These are phyloP conservation scores for Nyctanthes arbortristis DNA, from an alignment of 257 asterid species.

Conservation along the genomic window DNA sequence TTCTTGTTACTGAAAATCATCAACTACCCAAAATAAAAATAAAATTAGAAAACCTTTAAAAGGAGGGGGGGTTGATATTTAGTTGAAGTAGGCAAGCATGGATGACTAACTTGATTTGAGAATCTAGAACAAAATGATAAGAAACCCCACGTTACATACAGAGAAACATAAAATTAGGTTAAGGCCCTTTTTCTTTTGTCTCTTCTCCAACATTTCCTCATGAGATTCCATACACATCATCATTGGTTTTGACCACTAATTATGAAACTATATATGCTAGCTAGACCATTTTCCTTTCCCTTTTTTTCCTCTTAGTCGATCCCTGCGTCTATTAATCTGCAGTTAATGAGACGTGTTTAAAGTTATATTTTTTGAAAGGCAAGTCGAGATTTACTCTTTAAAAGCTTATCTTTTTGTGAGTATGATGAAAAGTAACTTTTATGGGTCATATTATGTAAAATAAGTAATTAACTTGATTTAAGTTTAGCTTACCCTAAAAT, in stretches of 20 bases:
- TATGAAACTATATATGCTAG: too few species aligned
- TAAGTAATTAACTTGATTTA: too few species aligned
- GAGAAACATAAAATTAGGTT: neutral
- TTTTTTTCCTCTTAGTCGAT: too few species aligned
- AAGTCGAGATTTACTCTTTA: neutral
- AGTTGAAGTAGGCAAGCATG: too few species aligned
- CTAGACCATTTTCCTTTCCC: too few species aligned
- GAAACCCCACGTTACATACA: neutral
- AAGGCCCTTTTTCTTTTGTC: conserved; percentile 16
- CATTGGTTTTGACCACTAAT: conserved; percentile 38
- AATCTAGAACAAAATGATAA: conserved; percentile 4
- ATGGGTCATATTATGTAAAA: neutral
- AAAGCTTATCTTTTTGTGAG: too few species aligned
- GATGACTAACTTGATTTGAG: neutral
- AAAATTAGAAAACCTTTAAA: neutral
- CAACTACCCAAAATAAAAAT: neutral
- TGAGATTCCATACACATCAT: conserved; percentile 31
- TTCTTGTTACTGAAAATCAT: too few species aligned
- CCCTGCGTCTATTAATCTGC: too few species aligned
- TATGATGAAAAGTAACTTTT: neutral
- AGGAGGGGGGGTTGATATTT: too few species aligned
- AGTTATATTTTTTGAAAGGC: neutral
- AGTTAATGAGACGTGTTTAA: too few species aligned
- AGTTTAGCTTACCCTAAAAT: too few species aligned
- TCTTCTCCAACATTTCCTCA: conserved; percentile 27